These are phyloP conservation scores for Secale cereale DNA, from an alignment of 176 grass and related monocot species.

Conservation along the genomic window DNA sequence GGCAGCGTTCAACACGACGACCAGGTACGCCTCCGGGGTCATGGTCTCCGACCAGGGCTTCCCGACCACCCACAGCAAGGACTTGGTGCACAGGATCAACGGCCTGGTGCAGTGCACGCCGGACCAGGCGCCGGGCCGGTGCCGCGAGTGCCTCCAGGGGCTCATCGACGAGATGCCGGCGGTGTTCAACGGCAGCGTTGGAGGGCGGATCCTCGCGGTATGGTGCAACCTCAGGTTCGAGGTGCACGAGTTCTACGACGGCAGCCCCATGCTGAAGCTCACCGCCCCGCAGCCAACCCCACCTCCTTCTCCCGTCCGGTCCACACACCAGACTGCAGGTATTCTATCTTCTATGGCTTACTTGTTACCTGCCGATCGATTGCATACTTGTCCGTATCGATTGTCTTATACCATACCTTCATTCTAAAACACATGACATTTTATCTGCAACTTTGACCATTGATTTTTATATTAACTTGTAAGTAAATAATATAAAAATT, in stretches of 20 bases:
- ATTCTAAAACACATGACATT: no score
- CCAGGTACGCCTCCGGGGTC: conserved; percentile 27
- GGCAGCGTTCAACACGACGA: conserved; percentile 28
- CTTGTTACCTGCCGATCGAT: no score
- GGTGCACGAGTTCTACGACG: not conserved
- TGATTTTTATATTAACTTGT: no score
- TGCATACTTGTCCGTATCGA: no score
- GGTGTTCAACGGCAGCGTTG: not conserved
- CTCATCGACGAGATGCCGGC: not conserved
- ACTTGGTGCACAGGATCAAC: not conserved
- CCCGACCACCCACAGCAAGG: not conserved
- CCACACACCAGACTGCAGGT: not conserved
- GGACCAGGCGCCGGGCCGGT: not conserved
- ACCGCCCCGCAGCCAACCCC: not conserved
- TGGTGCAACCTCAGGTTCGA: conserved; percentile 10
- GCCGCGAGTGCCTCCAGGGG: not conserved
- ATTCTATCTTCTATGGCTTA: not conserved
- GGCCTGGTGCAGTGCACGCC: conserved; percentile 33
- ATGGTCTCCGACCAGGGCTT: not conserved
- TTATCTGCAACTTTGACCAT: no score
- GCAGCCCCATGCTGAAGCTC: not conserved
- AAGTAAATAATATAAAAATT: not conserved
- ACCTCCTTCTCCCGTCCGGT: not conserved
- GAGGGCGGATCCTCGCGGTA: conserved; percentile 11
- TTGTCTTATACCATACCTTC: no score